phyloP scores from a whole-genome alignment of 1,284 basidiomycete species.

The Phylloporus gajari region DNA sequence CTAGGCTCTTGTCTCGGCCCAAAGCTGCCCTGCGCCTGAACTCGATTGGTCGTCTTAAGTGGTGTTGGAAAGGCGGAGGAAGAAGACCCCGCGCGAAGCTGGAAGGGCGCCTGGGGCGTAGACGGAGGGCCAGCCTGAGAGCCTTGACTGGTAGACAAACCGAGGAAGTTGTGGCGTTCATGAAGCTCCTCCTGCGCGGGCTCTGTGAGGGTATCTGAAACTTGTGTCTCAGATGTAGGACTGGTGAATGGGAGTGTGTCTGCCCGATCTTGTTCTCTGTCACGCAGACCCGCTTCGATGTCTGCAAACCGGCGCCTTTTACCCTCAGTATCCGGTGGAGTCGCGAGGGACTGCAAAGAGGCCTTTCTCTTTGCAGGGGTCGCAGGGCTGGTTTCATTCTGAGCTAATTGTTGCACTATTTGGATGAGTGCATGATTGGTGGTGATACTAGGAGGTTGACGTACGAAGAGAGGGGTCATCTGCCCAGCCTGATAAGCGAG shows the following conservation, averaged over 20 bases:
- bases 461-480: conserved; percentile 39
- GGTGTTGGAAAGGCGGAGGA: conserved; percentile 29
- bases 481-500: conserved; percentile 48
- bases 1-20: conserved; percentile 16
- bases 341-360: too few relatives aligned
- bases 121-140: conserved; percentile 12
- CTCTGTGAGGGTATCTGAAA: conserved; percentile 6
- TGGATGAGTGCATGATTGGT: too few relatives aligned
- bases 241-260: conserved; percentile 30
- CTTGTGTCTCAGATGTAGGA: neutral
- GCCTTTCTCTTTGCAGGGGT: too few relatives aligned
- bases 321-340: neutral
- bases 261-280: neutral
- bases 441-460: too few relatives aligned
- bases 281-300: conserved; percentile 30
- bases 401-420: too few relatives aligned
- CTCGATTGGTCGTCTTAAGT: conserved; percentile 17
- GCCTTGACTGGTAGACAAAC: conserved; percentile 25
- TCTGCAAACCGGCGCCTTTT: neutral
- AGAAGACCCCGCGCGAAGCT: conserved; percentile 7
- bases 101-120: conserved; percentile 18
- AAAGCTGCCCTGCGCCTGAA: conserved; percentile 3
- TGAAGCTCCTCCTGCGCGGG: neutral
- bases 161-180: conserved; percentile 34
- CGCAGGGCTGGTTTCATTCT: too few relatives aligned